Base-by-base conservation (phyloP, 768 basidiomycete genomes). In the Boletus rubropictus region DNA sequence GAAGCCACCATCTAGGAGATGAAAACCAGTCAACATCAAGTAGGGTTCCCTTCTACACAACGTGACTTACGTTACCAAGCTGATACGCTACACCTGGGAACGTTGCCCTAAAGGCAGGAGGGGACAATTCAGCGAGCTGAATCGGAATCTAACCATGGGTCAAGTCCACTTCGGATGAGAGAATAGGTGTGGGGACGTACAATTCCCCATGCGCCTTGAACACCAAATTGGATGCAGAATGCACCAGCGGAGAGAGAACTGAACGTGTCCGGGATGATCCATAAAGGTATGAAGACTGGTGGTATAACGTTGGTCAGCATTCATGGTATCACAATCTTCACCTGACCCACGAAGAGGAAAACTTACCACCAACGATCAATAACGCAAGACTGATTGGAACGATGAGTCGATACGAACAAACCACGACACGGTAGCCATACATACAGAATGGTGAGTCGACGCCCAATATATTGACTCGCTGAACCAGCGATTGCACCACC, bases 181-280 rank as follows among this genome's bases (percentile, higher is more conserved):
- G 3, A 21, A 40, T 1, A 21, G 9, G 5, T 10, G 3, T 2
- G 18, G 25, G 18, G 11, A 73, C 84, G 56, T 61, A 89, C 86
- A 7, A 89, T 82, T 63, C 88, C 89, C 87, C 88, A 91, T 27
- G 89, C 90, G 4, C 89, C 90, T 61, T 95, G 91, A 2, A 94
- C 88, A 42, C 88, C 88, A 52, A 89, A 80, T 57, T 93, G 89
- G 27, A 91, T 68, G 55, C 78, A 90, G 69, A 95, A 95, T 6
- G 89, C 91, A 4, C 89, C 90, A 0, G 88, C 88, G 0, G 87
- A 55, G 6, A 95, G 81, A 1, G 70, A 74, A 14, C 75, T 61
- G 66, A 93, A 93, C 1, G 69, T 62, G 9, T 63, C 63, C 5
- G 92, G 92, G 3, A 95, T 48, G 49, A 90, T 87, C 92, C 90